Evolutionary conservation across 495 filamentous ascomycete species (phyloP), one percentile per base, ranked within the genome.

Genomic region (Talaromyces nanjingensis): DNA sequence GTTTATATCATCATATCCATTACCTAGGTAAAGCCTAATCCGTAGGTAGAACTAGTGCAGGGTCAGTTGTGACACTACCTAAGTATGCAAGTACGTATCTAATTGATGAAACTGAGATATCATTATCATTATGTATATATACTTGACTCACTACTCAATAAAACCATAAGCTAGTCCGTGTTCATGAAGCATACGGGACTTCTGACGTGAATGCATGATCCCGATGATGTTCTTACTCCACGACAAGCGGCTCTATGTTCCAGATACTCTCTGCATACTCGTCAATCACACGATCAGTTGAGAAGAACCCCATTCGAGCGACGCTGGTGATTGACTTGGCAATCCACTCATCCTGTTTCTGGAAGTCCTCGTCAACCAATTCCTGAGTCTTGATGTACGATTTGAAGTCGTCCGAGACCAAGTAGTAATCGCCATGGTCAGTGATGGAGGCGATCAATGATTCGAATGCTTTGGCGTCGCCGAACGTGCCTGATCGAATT

Each of bases 211-310:
- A 16, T 42, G 37, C 2, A 42, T 42, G 37, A 42, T 42, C 11
- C 29, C 12, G 14, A 42, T 12, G 1, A 42, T 4, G 27, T 14
- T 4, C 45, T 34, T 77, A 71, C 64, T 69, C 67, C 12, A 78
- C 69, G 18, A 53, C 69, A 27, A 93, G 72, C 5, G 93, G 91
- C 80, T 98, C 93, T 31, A 96, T 75, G 67, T 97, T 98, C 93
- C 94, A 98, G 70, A 98, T 97, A 58, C 81, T 87, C 75, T 98
- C 93, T 12, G 94, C 93, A 77, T 98, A 98, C 83, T 98, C 96
- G 69, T 91, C 90, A 67, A 97, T 97, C 73, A 96, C 96, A n/a
- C 94, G 83, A 74, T 98, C 94, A 59, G 89, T 91, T 60, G 86
- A 91, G 79, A 98, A 98, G 83, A 98, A 98, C 11, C 94, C 94